Evolutionary conservation across 495 filamentous ascomycete species (phyloP).

Genomic region (Aspergillus ellipticus): DNA sequence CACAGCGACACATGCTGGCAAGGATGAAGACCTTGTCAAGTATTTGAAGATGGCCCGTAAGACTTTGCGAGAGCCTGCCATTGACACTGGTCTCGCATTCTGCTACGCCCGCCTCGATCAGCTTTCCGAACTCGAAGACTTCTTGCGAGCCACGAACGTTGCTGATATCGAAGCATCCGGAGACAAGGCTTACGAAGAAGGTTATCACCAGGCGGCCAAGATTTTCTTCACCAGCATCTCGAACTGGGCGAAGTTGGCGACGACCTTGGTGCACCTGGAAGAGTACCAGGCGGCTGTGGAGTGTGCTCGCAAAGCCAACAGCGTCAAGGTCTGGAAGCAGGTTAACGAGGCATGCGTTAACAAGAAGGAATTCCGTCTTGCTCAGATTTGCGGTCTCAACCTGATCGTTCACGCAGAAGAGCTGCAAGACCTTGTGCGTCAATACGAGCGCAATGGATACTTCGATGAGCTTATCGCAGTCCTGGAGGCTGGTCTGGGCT

Average conservation of each 20-base stretch:
- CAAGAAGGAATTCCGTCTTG: constrained; percentile 99
- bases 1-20: constrained; percentile 90
- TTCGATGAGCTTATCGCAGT: constrained; percentile 96
- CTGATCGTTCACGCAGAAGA: constrained; percentile 98
- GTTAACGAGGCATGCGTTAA: constrained; percentile 94
- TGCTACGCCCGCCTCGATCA: constrained; percentile 88
- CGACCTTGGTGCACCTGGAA: constrained; percentile 89
- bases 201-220: constrained; percentile 93
- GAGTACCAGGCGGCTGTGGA: constrained; percentile 99
- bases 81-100: constrained; percentile 92
- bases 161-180: constrained; percentile 93
- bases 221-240: constrained; percentile 98
- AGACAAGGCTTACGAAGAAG: constrained; percentile 96
- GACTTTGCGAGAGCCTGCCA: constrained; percentile 87
- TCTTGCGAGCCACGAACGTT: constrained; percentile 89
- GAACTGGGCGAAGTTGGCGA: constrained; percentile 99
- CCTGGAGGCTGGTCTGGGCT: constrained; percentile 90
- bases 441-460: constrained; percentile 96
- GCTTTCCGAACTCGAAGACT: constrained; percentile 92
- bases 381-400: constrained; percentile 98
- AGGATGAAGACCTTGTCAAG: constrained; percentile 97
- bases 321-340: constrained; percentile 99
- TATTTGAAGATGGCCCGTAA: constrained; percentile 96
- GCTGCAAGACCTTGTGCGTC: constrained; percentile 84
- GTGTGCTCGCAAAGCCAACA: constrained; percentile 98